A percentile compares a stretch with the other conserved stretches of the same genome.
These are phyloP conservation scores for Claviceps pazoutovae DNA, from an alignment of 2,329 filamentous ascomycete species.

Conservation along the genomic window DNA sequence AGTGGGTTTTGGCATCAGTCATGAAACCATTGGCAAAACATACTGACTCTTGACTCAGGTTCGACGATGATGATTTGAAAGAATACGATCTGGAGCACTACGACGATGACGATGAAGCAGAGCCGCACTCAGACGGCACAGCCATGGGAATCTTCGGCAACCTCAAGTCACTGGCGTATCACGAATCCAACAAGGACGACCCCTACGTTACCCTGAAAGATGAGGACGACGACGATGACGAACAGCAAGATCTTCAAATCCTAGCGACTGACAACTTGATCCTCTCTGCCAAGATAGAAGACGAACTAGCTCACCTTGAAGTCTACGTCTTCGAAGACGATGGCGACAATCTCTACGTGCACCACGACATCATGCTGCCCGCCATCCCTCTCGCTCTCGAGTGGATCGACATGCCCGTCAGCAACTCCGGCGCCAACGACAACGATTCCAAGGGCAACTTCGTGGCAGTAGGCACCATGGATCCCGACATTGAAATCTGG, in stretches of 20 bases:
- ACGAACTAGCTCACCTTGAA: constrained; percentile 91
- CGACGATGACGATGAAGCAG: constrained; percentile 61
- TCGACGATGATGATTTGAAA: constrained; percentile 76
- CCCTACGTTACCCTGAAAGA: constrained; percentile 87
- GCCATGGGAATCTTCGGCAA: constrained; percentile 91
- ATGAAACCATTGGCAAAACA: not conserved
- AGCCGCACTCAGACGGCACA: constrained; percentile 38
- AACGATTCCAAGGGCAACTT: constrained; percentile 69
- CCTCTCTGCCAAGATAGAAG: constrained; percentile 84
- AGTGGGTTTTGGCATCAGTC: constrained; percentile 1
- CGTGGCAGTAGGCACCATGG: constrained; percentile 90
- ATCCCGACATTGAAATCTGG: constrained; percentile 98
- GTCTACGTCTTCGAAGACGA: constrained; percentile 95
- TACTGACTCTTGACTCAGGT: constrained; percentile 22
- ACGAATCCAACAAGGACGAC: constrained; percentile 86
- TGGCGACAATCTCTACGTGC: constrained; percentile 93
- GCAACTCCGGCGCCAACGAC: constrained; percentile 45
- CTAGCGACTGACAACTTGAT: constrained; percentile 86
- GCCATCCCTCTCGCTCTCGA: constrained; percentile 91
- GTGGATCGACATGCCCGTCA: constrained; percentile 88
- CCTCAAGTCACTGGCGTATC: constrained; percentile 83
- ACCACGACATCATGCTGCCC: constrained; percentile 98
- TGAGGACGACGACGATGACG: constrained; percentile 56
- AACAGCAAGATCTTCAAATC: constrained; percentile 87
- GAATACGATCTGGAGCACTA: constrained; percentile 96